Conservation (phyloP, 768 basidiomycete species). For the Auriscalpium vulgare region DNA sequence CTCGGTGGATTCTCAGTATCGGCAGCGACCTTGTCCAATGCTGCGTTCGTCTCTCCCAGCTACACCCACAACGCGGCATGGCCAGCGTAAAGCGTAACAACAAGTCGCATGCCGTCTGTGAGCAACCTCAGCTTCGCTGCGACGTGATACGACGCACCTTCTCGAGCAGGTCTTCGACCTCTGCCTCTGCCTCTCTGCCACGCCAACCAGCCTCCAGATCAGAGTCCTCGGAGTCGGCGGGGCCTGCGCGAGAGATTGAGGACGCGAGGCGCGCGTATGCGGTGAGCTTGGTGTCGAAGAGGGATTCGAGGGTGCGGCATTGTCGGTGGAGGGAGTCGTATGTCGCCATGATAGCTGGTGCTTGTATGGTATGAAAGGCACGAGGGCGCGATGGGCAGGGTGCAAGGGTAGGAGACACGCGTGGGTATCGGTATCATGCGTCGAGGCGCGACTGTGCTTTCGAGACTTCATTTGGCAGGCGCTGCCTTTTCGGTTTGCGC, state of each 20-base stretch:
- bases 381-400: background rate
- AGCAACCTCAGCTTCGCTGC: background rate
- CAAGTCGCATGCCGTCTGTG: constrained; percentile 3
- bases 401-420: background rate
- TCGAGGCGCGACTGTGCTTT: background rate
- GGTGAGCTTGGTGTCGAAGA: constrained; percentile 86
- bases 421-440: too few species aligned
- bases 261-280: constrained; percentile 84
- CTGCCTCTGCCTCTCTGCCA: constrained; percentile 77
- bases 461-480: background rate
- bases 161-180: constrained; percentile 77
- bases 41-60: constrained; percentile 84
- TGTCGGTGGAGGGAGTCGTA: constrained; percentile 90
- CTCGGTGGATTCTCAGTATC: constrained; percentile 65
- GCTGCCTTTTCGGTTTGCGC: background rate
- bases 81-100: constrained; percentile 1
- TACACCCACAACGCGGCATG: constrained; percentile 25
- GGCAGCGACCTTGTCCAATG: constrained; percentile 59
- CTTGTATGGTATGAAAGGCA: background rate
- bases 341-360: constrained; percentile 43
- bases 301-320: constrained; percentile 87
- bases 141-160: constrained; percentile 46
- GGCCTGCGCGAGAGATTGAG: constrained; percentile 41
- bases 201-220: constrained; percentile 51
- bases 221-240: constrained; percentile 49